A percentile compares a stretch with the other conserved stretches of the same genome.
Evolutionary conservation across 179 eudicot genomes (phyloP).

Genomic region (Gypsophila paniculata): DNA sequence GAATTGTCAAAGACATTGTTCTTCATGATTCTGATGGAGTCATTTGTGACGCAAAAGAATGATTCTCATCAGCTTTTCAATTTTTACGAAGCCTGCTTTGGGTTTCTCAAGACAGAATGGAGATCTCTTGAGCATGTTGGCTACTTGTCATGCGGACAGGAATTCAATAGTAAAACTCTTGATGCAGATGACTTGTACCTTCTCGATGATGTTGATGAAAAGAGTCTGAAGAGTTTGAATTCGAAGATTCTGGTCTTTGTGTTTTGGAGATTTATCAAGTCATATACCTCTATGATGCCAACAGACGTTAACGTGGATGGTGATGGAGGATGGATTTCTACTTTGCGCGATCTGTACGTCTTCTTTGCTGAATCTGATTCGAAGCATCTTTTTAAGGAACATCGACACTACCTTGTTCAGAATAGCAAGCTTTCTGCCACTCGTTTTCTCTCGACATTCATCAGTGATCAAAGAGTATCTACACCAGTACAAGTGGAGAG

Average conservation of each 20-base stretch:
- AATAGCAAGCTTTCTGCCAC: conserved; percentile 46
- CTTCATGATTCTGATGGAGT: conserved; percentile 58
- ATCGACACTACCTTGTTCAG: conserved; percentile 45
- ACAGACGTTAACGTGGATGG: conserved; percentile 40
- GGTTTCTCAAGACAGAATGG: conserved; percentile 55
- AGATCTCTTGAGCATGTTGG: conserved; percentile 35
- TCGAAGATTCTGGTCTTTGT: conserved; percentile 47
- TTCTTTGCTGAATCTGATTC: conserved; percentile 54
- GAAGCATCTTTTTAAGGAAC: conserved; percentile 55
- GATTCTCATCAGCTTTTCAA: conserved; percentile 25
- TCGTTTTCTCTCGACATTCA: conserved; percentile 48
- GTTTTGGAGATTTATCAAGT: conserved; percentile 60
- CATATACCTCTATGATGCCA: conserved; percentile 38
- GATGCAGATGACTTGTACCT: conserved; percentile 42
- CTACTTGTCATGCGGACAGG: conserved; percentile 29
- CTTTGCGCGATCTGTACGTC: conserved; percentile 48
- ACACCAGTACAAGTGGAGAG: conserved; percentile 61
- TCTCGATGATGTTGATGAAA: conserved; percentile 41
- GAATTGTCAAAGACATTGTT: conserved; percentile 60
- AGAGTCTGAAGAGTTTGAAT: conserved; percentile 43
- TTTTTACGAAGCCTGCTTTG: conserved; percentile 46
- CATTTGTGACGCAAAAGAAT: conserved; percentile 34
- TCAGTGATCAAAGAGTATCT: conserved; percentile 58
- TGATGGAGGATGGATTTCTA: conserved; percentile 40
- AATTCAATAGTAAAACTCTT: conserved; percentile 40